These are phyloP conservation scores for Leptodermis oblonga DNA, from an alignment of 257 asterid species.

Conservation along the genomic window DNA sequence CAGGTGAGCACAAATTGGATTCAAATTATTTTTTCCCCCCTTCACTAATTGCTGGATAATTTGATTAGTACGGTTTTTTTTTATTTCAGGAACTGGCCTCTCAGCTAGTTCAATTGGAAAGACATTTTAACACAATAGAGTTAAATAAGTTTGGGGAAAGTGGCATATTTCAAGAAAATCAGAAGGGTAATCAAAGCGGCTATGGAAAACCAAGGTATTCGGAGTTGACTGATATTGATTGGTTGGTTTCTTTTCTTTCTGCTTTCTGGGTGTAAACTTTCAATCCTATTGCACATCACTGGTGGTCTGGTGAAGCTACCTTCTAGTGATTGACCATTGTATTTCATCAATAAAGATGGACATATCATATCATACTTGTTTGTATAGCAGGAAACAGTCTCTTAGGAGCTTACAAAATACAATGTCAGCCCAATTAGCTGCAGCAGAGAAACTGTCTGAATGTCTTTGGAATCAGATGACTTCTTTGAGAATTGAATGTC, in stretches of 20 bases:
- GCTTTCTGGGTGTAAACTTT: not conserved
- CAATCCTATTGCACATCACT: not conserved
- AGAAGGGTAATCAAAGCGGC: constrained; percentile 37
- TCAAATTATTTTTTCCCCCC: constrained; percentile 9
- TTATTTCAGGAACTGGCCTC: constrained; percentile 57
- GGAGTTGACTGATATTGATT: not conserved
- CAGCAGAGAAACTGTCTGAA: constrained; percentile 86
- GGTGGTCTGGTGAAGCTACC: not conserved
- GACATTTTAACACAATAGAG: constrained; percentile 81
- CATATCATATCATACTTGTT: not conserved
- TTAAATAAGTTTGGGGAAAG: constrained; percentile 67
- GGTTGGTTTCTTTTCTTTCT: not conserved
- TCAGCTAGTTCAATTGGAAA: constrained; percentile 85
- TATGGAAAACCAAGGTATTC: constrained; percentile 64
- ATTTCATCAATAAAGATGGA: too few relatives aligned
- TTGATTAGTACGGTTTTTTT: constrained; percentile 11
- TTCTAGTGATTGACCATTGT: not conserved
- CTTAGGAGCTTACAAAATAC: constrained; percentile 66
- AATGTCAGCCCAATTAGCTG: constrained; percentile 64
- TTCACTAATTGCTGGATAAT: constrained; percentile 17
- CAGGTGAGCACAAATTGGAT: constrained; percentile 45
- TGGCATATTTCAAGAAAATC: constrained; percentile 40
- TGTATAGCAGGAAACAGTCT: constrained; percentile 68
- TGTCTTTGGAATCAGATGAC: constrained; percentile 82
- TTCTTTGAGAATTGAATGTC: constrained; percentile 54